Base-by-base conservation (phyloP, 2,329 filamentous ascomycete genomes). In the Aspergillus aculeatinus region DNA sequence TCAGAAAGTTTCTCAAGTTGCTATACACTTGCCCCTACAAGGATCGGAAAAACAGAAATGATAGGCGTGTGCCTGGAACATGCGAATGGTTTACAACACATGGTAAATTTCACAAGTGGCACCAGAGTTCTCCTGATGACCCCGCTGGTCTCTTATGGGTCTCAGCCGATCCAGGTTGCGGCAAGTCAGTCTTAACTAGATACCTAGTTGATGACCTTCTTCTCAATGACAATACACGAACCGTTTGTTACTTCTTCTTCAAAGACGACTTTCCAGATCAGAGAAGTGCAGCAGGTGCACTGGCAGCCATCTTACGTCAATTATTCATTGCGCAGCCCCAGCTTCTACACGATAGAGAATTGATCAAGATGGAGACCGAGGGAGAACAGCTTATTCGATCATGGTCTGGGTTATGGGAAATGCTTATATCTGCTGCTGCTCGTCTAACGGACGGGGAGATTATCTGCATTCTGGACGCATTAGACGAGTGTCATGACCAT, bases 241-340 rank as follows among this genome's bases (percentile, higher is more conserved):
- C 31, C 11, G 49, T 58, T 10, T 61, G 56, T 29, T 80, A 80
- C 55, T 81, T 79, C 67, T 81, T 80, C 67, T 81, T 80, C 69
- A 79, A 79, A 39, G 77, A 79, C n/a, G 69, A 71, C 51, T 73
- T 71, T 27, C 65, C 72, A 4, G 71, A 77, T 21, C 76, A 79
- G 48, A 74, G 60, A 16, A 70, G 51, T 10, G 31, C 63, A 4
- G 61, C 60, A 12, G 62, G 29, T 42, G 77, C 77, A 11, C 44
- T 80, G 0, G 70, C 72, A 31, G 72, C 68, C 23, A 64, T 80
- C 0, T 48, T 81, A 4, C 74, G 72, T n/a, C 78, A 80, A 33
- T 59, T 81, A 0, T 1, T 74, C 80, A 52, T 44, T 10, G 0
- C 62, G 69, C 42, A 66, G 63, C 14, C 60, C 59, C 1, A 27